A percentile compares a stretch with the other conserved stretches of the same genome.
phyloP scores from a whole-genome alignment of 352 stramenopile genomes.

The Phytophthora citricola region DNA sequence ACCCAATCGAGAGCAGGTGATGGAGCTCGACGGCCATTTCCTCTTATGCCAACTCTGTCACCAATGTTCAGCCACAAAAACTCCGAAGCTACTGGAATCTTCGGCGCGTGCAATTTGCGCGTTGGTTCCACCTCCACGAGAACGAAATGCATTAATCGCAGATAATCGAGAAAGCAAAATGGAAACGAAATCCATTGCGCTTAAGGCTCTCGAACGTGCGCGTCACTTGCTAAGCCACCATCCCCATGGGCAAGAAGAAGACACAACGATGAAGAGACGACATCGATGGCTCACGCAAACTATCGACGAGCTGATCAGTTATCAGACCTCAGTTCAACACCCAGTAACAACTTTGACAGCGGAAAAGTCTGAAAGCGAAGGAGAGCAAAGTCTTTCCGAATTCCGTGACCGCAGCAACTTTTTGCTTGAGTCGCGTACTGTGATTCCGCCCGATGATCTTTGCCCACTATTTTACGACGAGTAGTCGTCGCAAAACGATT shows the following conservation, averaged over 20 bases:
- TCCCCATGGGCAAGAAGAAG: constrained; percentile 10
- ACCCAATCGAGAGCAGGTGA: constrained; percentile 50
- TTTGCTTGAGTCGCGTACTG: constrained; percentile 62
- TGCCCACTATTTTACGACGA: constrained; percentile 62
- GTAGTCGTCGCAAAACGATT: background rate
- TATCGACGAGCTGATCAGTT: constrained; percentile 48
- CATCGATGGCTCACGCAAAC: constrained; percentile 49
- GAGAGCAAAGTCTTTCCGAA: constrained; percentile 35
- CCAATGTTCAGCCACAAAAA: constrained; percentile 33
- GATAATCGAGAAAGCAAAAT: constrained; percentile 68
- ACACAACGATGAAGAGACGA: constrained; percentile 5
- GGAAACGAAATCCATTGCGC: constrained; percentile 54
- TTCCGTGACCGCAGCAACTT: constrained; percentile 70
- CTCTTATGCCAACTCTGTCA: constrained; percentile 61
- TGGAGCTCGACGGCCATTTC: constrained; percentile 69
- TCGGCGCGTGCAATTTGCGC: constrained; percentile 59
- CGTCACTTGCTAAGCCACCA: constrained; percentile 40
- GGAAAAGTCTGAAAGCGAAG: constrained; percentile 9
- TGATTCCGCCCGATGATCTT: constrained; percentile 57
- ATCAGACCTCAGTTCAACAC: constrained; percentile 15
- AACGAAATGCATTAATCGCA: constrained; percentile 44
- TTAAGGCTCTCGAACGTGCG: constrained; percentile 58
- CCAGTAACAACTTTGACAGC: background rate
- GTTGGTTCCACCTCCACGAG: constrained; percentile 49
- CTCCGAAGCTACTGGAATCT: constrained; percentile 43